Percentiles rank a stretch among this genome's conserved stretches.
Evolutionary conservation across 495 filamentous ascomycete species (phyloP).

Genomic region (Aspergillus campestris): DNA sequence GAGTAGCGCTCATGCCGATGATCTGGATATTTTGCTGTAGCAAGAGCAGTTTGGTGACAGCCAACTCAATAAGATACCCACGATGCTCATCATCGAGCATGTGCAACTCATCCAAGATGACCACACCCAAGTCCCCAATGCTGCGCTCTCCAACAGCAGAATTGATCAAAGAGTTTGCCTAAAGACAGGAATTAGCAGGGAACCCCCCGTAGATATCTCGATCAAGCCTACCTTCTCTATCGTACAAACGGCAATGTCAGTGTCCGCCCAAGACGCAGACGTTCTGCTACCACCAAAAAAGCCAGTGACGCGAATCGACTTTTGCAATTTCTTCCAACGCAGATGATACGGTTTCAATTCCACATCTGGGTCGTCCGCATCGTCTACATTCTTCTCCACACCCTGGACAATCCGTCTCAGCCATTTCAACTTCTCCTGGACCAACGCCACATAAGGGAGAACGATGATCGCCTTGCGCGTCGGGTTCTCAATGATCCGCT

Average conservation of each 20-base stretch:
- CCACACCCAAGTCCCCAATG: constrained; percentile 53
- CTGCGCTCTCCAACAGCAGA: constrained; percentile 63
- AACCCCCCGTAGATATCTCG: background rate
- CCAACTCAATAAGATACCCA: constrained; percentile 75
- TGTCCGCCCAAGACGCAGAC: constrained; percentile 59
- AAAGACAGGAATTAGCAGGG: background rate
- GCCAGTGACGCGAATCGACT: constrained; percentile 54
- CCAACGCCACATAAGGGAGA: constrained; percentile 75
- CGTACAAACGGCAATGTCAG: constrained; percentile 74
- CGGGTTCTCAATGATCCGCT: constrained; percentile 56
- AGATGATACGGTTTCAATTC: constrained; percentile 14
- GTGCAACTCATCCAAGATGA: constrained; percentile 74
- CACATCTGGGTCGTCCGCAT: constrained; percentile 14
- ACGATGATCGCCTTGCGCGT: constrained; percentile 65
- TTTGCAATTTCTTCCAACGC: constrained; percentile 26
- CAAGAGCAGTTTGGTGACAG: constrained; percentile 67
- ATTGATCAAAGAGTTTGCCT: constrained; percentile 79
- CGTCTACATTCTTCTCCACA: constrained; percentile 41
- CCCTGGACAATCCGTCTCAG: constrained; percentile 59
- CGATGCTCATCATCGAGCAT: constrained; percentile 75
- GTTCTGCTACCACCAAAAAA: constrained; percentile 68
- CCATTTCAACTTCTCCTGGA: constrained; percentile 78
- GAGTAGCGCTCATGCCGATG: constrained; percentile 75
- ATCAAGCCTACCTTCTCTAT: constrained; percentile 62
- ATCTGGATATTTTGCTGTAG: constrained; percentile 65